Base-by-base conservation (phyloP, 306 rosid species). In the Quercus gilva region DNA sequence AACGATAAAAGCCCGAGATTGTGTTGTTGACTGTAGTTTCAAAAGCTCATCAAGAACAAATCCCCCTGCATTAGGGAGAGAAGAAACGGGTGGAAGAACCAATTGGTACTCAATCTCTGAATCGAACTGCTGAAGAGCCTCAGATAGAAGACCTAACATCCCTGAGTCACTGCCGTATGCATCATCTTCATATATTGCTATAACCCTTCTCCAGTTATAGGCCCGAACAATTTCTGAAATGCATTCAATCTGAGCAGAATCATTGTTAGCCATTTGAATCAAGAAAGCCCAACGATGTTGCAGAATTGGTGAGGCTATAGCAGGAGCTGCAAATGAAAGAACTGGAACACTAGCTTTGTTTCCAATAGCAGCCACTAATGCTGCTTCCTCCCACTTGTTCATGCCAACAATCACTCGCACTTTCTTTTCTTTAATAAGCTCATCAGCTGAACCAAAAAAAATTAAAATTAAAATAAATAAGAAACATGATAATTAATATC, bases 371-470 rank as follows among this genome's bases (percentile, higher is more conserved):
- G 91, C 94, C 23, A 90, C 94, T 58, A 82, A 68, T 58, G 87
- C 76, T 70, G 90, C 87, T 87, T 87, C 94, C 51, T 78, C 78
- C 94, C 94, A 87, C 55, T 79, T 75, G 17, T 85, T 86, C 88
- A 87, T 82, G 78, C 90, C 91, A 80, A 87, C 59, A 18, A 90
- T 67, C 4, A 74, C 86, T 65, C 84, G 1, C 20, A 87, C 87
- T 41, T 82, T 84, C 29, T 76, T 75, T 41, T 86, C 55, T 14
- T 72, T 60, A 53, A 84, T 87, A 13, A 87, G 56, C n/a, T 88
- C 77, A 69, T 86, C 77, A 78, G 88, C 91, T 87, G 82, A 10
- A 87, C 5, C 20, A 78, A 63, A 67, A 74, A 29, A 37, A 5
- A n/a, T n/a, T n/a, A n/a, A n/a, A n/a, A n/a, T n/a, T n/a, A n/a